A percentile compares a stretch with the other conserved stretches of the same genome.
Evolutionary conservation across 2,329 filamentous ascomycete species (phyloP).

Genomic region (Phialocephala subalpina): DNA sequence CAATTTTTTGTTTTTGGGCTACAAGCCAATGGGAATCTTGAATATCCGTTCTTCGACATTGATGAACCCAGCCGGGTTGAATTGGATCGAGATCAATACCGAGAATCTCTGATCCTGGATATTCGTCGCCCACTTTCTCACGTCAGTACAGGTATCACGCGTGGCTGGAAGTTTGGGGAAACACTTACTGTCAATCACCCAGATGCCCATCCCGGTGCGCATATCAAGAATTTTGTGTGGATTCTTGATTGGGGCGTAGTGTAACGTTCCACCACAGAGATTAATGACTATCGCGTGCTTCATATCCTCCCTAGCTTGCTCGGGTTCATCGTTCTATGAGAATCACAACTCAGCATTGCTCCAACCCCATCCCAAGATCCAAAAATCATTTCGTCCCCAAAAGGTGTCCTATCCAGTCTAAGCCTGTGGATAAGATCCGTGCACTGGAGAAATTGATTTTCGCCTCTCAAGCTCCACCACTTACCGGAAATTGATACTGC

Average conservation of each 20-base stretch:
- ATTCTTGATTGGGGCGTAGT: slow-evolving; percentile 58
- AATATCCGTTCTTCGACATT: slow-evolving; percentile 53
- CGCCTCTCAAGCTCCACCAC: background rate
- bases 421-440: background rate
- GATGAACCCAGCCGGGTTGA: slow-evolving; percentile 59
- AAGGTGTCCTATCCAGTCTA: background rate
- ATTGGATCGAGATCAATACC: slow-evolving; percentile 67
- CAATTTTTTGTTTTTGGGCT: slow-evolving; percentile 45
- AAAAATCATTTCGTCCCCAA: background rate
- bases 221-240: slow-evolving; percentile 62
- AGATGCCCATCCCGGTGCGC: slow-evolving; percentile 65
- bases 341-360: background rate
- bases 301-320: slow-evolving; percentile 66
- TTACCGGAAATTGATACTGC: slow-evolving; percentile 59
- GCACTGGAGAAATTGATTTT: background rate
- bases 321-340: slow-evolving; percentile 60
- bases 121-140: slow-evolving; percentile 55
- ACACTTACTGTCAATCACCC: slow-evolving; percentile 60
- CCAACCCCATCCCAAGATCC: background rate
- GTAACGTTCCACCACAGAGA: slow-evolving; percentile 45
- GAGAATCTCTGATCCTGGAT: slow-evolving; percentile 54
- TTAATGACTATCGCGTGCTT: slow-evolving; percentile 46
- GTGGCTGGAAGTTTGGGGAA: background rate
- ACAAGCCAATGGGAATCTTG: slow-evolving; percentile 54
- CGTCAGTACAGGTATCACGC: background rate